Evolutionary conservation across 805 yeast genomes (phyloP), one percentile per base, ranked within the genome.

Genomic region (Ogataea trehalophila): DNA sequence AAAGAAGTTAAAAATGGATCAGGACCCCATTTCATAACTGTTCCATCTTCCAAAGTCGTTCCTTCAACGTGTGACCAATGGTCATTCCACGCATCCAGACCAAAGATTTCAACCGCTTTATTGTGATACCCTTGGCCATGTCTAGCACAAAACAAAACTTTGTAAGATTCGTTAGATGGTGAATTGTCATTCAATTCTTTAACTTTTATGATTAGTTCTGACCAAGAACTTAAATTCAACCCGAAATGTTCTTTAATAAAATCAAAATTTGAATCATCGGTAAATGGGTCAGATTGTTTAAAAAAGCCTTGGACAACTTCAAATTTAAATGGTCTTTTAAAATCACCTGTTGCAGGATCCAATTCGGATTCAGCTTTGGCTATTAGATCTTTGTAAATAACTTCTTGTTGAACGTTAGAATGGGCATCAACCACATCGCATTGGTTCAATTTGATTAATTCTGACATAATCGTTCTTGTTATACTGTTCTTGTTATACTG

Each of bases 51-150:
- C 15, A 55, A 42, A 0, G 56, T 51, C 11, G 60, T 56, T 2
- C 82, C 81, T 5, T 70, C 66, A 39, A 73, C 49, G 15, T 65
- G 64, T 6, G 80, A 71, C 81, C 82, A 81, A 48, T 80, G 72
- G 0, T 58, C 55, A 54, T 78, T 65, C 90, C 88, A 83, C n/a
- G 64, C 76, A 2, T 72, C 71, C 17, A 69, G 46, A 11, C 87
- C 87, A 55, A 80, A 81, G 49, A 76, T 72, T 20, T 65, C 66
- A 15, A 81, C 78, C 3, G 78, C 74, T 40, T 70, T 68, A 55
- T 83, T 83, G 52, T 83, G 90, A 58, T 65, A 76, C 0, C 88
- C 89, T 61, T 83, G 86, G 6, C 88, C 89, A 55, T 83, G 89
- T 59, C 89, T 71, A 11, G 84, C 83, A 45, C 78, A 69, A 42